Conservation (phyloP, 352 stramenopile species). For the Globisporangium lucens region DNA sequence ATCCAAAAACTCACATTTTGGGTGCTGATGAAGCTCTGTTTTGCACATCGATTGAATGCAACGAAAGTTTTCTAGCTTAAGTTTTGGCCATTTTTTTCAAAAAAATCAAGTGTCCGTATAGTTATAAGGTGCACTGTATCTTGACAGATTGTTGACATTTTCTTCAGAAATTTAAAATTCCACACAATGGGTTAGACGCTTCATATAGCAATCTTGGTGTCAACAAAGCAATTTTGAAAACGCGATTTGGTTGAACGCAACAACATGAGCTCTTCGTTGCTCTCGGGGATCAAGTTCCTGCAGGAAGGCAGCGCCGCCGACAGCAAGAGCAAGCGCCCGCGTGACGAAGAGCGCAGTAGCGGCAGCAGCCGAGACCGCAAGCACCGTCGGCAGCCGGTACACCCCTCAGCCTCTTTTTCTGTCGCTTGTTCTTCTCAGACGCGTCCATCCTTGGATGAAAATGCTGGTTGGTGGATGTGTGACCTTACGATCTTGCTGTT, state of each 20-base stretch:
- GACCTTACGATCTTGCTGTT: not conserved
- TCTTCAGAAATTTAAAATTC: too few species aligned
- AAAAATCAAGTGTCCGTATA: too few species aligned
- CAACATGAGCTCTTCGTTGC: conserved; percentile 43
- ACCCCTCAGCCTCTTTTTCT: not conserved
- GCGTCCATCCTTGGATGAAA: not conserved
- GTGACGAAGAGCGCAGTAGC: conserved; percentile 16
- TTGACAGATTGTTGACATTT: too few species aligned
- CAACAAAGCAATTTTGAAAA: too few species aligned
- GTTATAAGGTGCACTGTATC: too few species aligned
- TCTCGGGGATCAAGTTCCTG: conserved; percentile 74
- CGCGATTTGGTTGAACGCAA: not conserved
- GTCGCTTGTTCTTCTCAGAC: not conserved
- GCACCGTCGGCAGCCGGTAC: conserved; percentile 21
- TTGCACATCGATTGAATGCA: too few species aligned
- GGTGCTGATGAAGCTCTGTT: too few species aligned
- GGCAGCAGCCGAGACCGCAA: conserved; percentile 17
- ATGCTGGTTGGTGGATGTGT: not conserved
- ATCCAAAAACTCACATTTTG: too few species aligned
- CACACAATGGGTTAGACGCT: too few species aligned
- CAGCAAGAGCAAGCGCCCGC: conserved; percentile 15
- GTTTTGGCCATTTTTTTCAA: too few species aligned
- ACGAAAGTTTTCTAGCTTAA: too few species aligned
- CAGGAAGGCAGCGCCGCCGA: conserved; percentile 25
- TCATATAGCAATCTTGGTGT: too few species aligned